Conservation (phyloP, 2,329 filamentous ascomycete genomes). For the Pseudofabraea citricarpa region DNA sequence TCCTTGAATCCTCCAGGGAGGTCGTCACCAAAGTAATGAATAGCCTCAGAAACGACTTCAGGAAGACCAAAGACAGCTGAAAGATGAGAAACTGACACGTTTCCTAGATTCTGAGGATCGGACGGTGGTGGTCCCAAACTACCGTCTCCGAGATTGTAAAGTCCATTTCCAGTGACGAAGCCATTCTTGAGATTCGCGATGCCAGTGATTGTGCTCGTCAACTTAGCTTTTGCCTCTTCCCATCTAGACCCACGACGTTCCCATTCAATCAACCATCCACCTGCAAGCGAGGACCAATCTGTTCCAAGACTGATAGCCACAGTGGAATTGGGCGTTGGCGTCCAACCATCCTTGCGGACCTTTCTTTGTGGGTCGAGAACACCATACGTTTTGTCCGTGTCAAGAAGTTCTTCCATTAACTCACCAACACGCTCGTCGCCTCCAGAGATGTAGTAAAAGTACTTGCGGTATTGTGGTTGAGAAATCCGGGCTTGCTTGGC, state of each 20-base stretch:
- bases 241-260: constrained; percentile 49
- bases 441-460: constrained; percentile 38
- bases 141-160: constrained; percentile 46
- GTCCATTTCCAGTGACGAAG: constrained; percentile 50
- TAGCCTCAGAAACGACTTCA: constrained; percentile 51
- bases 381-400: constrained; percentile 47
- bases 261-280: constrained; percentile 55
- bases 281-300: constrained; percentile 53
- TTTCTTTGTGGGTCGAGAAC: constrained; percentile 53
- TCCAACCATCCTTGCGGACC: constrained; percentile 48
- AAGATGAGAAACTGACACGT: constrained; percentile 49
- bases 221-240: constrained; percentile 46
- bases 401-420: constrained; percentile 31
- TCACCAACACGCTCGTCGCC: constrained; percentile 20
- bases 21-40: constrained; percentile 42
- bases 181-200: constrained; percentile 52
- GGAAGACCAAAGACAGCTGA: constrained; percentile 53
- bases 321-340: constrained; percentile 34
- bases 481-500: constrained; percentile 59
- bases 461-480: constrained; percentile 50
- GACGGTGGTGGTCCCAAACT: constrained; percentile 45
- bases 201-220: constrained; percentile 42
- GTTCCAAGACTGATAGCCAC: constrained; percentile 48
- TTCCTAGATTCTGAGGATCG: constrained; percentile 46
- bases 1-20: constrained; percentile 43